Evolutionary conservation across 176 grass and related monocot species (phyloP).

Genomic region (Oryza officinalis): DNA sequence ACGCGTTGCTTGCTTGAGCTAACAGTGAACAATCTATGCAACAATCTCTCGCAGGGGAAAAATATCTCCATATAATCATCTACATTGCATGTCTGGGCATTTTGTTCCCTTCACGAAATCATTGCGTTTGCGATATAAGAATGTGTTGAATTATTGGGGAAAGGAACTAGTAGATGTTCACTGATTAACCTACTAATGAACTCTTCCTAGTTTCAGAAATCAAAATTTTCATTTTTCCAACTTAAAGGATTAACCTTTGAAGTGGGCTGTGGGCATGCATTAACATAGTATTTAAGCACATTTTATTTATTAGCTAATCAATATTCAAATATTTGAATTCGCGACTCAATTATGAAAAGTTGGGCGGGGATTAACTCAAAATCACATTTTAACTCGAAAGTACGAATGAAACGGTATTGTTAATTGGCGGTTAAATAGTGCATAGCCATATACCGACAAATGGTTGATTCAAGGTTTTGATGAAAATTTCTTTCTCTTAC

Average conservation of each 20-base stretch:
- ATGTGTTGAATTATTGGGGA: too few species aligned
- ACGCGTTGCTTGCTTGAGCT: conserved; percentile 34
- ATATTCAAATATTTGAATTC: neutral
- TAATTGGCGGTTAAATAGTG: too few species aligned
- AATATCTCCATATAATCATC: neutral
- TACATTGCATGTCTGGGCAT: neutral
- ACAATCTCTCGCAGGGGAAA: neutral
- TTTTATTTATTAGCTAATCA: neutral
- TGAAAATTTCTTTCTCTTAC: too few species aligned
- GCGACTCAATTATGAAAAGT: neutral
- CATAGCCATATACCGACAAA: too few species aligned
- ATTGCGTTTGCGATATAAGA: neutral
- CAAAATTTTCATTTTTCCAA: too few species aligned
- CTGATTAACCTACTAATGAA: neutral
- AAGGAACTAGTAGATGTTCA: neutral
- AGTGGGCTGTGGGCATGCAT: too few species aligned
- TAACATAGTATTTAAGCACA: neutral
- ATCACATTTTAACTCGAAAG: neutral
- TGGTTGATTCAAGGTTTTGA: too few species aligned
- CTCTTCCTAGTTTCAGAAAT: too few species aligned
- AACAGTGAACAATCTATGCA: neutral
- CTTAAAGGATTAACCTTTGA: neutral
- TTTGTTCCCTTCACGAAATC: neutral
- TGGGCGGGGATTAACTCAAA: too few species aligned
- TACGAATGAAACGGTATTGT: too few species aligned